A percentile compares a stretch with the other conserved stretches of the same genome.
These are phyloP conservation scores for Colletotrichum sp. DNA, from an alignment of 2,329 filamentous ascomycete genomes.

Conservation along the genomic window DNA sequence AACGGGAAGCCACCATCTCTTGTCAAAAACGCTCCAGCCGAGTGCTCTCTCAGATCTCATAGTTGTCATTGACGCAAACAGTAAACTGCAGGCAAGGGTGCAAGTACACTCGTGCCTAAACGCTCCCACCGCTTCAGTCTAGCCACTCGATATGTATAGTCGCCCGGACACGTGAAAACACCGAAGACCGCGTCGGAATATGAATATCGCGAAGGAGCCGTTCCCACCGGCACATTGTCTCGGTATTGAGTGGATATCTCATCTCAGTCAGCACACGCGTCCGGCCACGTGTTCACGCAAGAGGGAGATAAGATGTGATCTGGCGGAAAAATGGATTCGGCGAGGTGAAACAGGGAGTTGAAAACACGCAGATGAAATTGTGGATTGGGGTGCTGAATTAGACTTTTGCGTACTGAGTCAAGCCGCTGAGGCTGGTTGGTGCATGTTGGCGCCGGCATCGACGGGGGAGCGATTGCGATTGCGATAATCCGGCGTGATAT, in stretches of 20 bases:
- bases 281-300: slow-evolving; percentile 12
- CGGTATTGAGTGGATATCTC: background rate
- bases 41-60: background rate
- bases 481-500: background rate
- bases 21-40: background rate
- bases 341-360: slow-evolving; percentile 1
- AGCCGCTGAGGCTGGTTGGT: background rate
- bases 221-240: background rate
- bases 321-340: slow-evolving; percentile 1
- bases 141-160: background rate
- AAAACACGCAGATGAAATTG: background rate
- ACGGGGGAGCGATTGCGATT: background rate
- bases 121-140: background rate
- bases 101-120: background rate
- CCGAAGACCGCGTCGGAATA: background rate
- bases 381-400: slow-evolving; percentile 5
- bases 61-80: background rate
- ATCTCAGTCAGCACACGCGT: slow-evolving; percentile 7
- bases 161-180: background rate
- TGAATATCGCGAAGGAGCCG: background rate
- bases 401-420: slow-evolving; percentile 11
- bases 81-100: background rate
- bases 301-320: background rate
- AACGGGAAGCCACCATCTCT: background rate
- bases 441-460: background rate